These are phyloP conservation scores for Russula compacta DNA, from an alignment of 768 basidiomycete genomes.

Conservation along the genomic window DNA sequence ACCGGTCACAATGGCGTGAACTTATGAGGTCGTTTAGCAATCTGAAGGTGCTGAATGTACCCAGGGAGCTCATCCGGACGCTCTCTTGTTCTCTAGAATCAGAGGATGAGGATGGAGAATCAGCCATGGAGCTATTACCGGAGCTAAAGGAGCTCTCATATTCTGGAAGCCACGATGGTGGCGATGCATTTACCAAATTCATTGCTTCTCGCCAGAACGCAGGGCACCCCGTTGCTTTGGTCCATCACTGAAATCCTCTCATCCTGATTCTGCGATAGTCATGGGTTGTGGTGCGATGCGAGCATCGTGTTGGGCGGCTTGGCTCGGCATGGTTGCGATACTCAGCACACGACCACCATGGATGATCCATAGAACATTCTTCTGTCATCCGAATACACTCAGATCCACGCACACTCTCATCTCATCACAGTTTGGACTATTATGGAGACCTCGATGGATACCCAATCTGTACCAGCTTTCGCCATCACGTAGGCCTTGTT, in stretches of 20 bases:
- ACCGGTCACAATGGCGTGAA: neutral
- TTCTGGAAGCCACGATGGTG: neutral
- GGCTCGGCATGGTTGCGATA: no score
- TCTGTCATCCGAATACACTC: no score
- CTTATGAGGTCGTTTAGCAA: neutral
- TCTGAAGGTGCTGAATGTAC: neutral
- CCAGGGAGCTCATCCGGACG: no score
- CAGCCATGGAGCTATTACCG: neutral
- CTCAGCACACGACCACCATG: no score
- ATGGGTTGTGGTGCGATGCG: no score
- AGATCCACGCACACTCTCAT: no score
- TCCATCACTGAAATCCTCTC: neutral
- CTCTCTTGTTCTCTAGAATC: neutral
- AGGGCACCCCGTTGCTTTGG: neutral
- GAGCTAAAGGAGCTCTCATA: neutral
- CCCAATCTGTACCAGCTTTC: no score
- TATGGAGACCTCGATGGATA: no score
- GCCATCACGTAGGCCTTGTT: no score
- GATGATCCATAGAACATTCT: no score
- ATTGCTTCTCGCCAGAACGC: neutral
- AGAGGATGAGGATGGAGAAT: neutral
- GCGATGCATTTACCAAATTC: neutral
- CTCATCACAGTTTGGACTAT: no score
- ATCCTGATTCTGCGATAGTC: neutral
- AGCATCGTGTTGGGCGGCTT: no score